Conservation (phyloP, 2,329 filamentous ascomycete genomes). For the Ophiostoma tasmaniense region DNA sequence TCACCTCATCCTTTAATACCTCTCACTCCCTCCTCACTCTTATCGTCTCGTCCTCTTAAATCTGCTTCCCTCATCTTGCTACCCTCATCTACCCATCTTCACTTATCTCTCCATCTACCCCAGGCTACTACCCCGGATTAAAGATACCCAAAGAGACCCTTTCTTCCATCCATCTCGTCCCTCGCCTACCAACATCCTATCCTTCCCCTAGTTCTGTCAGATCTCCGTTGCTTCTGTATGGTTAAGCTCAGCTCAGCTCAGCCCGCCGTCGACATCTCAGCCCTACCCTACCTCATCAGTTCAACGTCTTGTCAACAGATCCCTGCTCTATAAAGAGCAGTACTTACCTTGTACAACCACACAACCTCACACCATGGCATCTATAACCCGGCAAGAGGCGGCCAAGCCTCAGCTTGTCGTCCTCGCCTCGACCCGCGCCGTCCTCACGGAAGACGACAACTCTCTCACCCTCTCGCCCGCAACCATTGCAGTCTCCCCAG, state of each 20-base stretch:
- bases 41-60: not conserved
- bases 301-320: not conserved
- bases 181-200: not conserved
- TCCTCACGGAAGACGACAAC: conserved; percentile 62
- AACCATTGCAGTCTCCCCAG: conserved; percentile 69
- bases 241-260: not conserved
- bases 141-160: not conserved
- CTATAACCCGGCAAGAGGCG: conserved; percentile 27
- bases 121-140: conserved; percentile 13
- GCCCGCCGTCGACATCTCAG: not conserved
- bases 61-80: not conserved
- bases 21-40: not conserved
- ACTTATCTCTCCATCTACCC: conserved; percentile 1
- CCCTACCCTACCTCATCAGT: too few species aligned
- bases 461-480: conserved; percentile 62
- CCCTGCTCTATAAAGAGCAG: not conserved
- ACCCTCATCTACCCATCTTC: not conserved
- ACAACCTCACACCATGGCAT: not conserved
- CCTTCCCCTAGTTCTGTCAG: conserved; percentile 11
- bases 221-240: conserved; percentile 8
- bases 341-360: not conserved
- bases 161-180: not conserved
- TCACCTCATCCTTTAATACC: not conserved
- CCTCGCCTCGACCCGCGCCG: conserved; percentile 73
- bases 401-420: conserved; percentile 47